Base-by-base conservation (phyloP, 108 stramenopile species). In the Chaetoceros tenuissimus region DNA sequence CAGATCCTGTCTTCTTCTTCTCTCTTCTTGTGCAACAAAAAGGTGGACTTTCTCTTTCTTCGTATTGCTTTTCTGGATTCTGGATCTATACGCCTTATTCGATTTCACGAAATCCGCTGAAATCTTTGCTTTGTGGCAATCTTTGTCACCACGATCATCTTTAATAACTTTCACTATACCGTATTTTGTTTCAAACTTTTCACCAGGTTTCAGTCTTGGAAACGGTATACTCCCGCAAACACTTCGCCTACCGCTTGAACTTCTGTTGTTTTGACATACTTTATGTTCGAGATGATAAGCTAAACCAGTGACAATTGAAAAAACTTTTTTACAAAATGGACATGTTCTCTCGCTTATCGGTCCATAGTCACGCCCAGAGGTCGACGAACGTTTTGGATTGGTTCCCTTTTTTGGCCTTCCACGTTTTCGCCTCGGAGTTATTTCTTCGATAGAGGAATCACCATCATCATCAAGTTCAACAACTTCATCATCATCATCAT, bases 121-220 rank as follows among this genome's bases (percentile, higher is more conserved):
- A 59, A 53, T 57, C 8, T 28, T 47, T 25, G 48, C 50, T 30
- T 51, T 47, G 27, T 34, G 40, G 24, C 62, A 48, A 55, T 57
- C 44, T 21, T 45, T 18, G 7, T 65, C 68, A 23, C 58, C 77
- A 0, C 82, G 67, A 57, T 78, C 67, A 56, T 92, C 90, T 18
- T 47, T 54, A 22, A 92, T 70, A 3, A 92, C 80, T 61, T 84
- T 57, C 1, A 92, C 90, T 17, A 87, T 73, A 20, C 90, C 86
- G 64, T 56, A 87, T 23, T 47, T 60, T 3, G 86, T 87, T 24
- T 83, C 56, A 57, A 72, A 83, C 24, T 44, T 24, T 0, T 55
- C 24, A 0, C 89, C 89, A 5, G 72, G 68, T 43, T 68, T 28
- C 55, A 90, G 56, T 45, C 56, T 57, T n/a, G 31, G 63, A 48